Percentiles rank a stretch among this genome's conserved stretches.
Conservation (phyloP, 495 filamentous ascomycete species). For the Polyplosphaeria fusca region DNA sequence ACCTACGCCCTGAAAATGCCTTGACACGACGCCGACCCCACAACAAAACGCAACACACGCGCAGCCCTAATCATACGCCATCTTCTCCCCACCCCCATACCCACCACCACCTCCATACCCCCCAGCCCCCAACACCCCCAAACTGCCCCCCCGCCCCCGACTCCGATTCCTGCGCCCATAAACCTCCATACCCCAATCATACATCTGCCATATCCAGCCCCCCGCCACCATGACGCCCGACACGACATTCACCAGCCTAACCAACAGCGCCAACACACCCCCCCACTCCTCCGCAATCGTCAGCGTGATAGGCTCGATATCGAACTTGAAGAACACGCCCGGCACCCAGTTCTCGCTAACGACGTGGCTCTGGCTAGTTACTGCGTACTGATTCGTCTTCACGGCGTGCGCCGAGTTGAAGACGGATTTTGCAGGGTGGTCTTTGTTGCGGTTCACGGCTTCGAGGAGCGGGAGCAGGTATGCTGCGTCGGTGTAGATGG, state of each 20-base stretch:
- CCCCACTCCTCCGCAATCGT: conserved; percentile 78
- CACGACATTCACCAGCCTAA: conserved; percentile 70
- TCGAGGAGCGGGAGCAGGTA: conserved; percentile 38
- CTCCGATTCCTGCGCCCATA: conserved; percentile 29
- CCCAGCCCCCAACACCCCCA: conserved; percentile 20
- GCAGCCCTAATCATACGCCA: background rate
- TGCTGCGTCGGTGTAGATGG: conserved; percentile 73
- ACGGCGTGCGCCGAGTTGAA: conserved; percentile 51
- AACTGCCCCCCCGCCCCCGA: conserved; percentile 12
- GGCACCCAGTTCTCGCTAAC: conserved; percentile 71
- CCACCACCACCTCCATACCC: conserved; percentile 3
- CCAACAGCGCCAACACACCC: conserved; percentile 66
- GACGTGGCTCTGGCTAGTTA: conserved; percentile 72
- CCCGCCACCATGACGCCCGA: conserved; percentile 61
- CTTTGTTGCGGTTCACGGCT: conserved; percentile 41
- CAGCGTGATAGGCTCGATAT: conserved; percentile 93
- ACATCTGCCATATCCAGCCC: conserved; percentile 62
- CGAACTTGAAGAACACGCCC: conserved; percentile 98
- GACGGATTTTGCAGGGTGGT: conserved; percentile 29
- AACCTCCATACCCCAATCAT: conserved; percentile 52
- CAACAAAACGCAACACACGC: background rate
- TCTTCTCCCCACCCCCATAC: background rate
- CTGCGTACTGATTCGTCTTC: conserved; percentile 96
- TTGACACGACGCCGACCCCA: conserved; percentile 32
- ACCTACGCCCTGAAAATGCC: background rate